Percentiles rank a stretch among this genome's conserved stretches.
These are phyloP conservation scores for Arthroderma sp. DNA, from an alignment of 2,329 filamentous ascomycete species.

Conservation along the genomic window DNA sequence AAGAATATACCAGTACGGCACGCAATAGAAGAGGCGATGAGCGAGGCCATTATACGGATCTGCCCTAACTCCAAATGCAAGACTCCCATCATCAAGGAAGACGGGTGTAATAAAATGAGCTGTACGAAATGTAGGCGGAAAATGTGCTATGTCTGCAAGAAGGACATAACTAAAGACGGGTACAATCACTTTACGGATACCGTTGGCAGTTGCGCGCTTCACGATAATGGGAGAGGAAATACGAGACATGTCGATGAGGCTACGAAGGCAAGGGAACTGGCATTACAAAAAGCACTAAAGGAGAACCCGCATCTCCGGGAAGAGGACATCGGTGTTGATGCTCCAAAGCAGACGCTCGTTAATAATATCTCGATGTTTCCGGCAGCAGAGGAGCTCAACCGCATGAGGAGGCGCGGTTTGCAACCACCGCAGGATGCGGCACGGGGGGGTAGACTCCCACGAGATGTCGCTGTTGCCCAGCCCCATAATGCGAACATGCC, in stretches of 20 bases:
- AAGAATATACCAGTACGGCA: constrained; percentile 49
- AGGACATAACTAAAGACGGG: constrained; percentile 41
- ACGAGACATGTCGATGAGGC: constrained; percentile 51
- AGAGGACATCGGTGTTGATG: constrained; percentile 44
- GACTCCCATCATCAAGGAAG: constrained; percentile 65
- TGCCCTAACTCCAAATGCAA: constrained; percentile 48
- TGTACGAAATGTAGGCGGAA: constrained; percentile 45
- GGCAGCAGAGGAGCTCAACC: too few relatives aligned
- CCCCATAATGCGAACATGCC: too few relatives aligned
- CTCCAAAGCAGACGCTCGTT: constrained; percentile 18
- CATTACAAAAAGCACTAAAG: constrained; percentile 41
- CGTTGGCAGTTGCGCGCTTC: constrained; percentile 48
- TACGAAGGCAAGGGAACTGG: constrained; percentile 45
- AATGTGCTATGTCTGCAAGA: constrained; percentile 51
- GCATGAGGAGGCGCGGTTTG: too few relatives aligned
- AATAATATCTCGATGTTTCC: too few relatives aligned
- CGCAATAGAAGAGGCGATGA: constrained; percentile 72
- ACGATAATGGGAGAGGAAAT: constrained; percentile 43
- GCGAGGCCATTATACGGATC: constrained; percentile 58
- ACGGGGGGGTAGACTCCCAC: too few relatives aligned
- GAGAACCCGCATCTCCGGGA: constrained; percentile 50
- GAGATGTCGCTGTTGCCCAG: too few relatives aligned
- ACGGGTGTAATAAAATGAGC: constrained; percentile 72
- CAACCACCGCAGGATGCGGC: too few relatives aligned
- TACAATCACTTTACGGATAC: constrained; percentile 55